Evolutionary conservation across 768 basidiomycete genomes (phyloP).

Genomic region (Lenzites betulinus): DNA sequence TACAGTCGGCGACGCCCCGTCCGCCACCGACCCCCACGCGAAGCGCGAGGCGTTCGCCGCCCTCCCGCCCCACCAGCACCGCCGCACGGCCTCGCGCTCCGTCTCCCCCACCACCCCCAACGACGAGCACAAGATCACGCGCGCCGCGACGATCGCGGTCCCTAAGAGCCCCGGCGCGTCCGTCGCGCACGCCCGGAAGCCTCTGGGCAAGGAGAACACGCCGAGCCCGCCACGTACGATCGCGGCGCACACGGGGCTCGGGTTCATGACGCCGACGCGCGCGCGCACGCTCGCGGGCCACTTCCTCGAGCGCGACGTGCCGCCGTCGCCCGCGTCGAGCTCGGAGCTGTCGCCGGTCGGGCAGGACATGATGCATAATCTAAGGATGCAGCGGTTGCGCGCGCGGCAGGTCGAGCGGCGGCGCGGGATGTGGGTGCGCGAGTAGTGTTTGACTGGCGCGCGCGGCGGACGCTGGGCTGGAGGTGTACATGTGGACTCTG

Average conservation of each 20-base stretch:
- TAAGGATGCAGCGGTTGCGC: conserved; percentile 44
- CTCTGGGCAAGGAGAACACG: conserved; percentile 31
- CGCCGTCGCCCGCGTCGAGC: conserved; percentile 67
- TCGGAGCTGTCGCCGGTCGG: conserved; percentile 73
- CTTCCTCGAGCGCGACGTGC: conserved; percentile 15
- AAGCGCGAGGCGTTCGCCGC: conserved; percentile 34
- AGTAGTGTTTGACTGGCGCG: neutral
- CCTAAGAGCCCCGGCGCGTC: neutral
- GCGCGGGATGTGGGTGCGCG: conserved; percentile 19
- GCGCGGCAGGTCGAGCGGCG: conserved; percentile 22
- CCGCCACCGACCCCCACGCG: neutral
- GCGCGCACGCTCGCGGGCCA: conserved; percentile 36
- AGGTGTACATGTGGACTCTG: too few relatives aligned
- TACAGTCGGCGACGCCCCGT: neutral
- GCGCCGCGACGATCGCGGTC: neutral
- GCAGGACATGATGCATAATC: conserved; percentile 65
- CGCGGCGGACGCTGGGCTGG: too few relatives aligned
- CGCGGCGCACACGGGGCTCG: neutral
- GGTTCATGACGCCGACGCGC: conserved; percentile 43
- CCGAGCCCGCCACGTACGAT: conserved; percentile 11
- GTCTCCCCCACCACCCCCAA: neutral
- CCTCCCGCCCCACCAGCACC: conserved; percentile 34
- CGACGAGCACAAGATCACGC: neutral
- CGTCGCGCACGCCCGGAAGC: neutral
- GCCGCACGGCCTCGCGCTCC: conserved; percentile 17